Evolutionary conservation across 805 yeast genomes (phyloP).

Genomic region (Kodamaea nitidulidarum): DNA sequence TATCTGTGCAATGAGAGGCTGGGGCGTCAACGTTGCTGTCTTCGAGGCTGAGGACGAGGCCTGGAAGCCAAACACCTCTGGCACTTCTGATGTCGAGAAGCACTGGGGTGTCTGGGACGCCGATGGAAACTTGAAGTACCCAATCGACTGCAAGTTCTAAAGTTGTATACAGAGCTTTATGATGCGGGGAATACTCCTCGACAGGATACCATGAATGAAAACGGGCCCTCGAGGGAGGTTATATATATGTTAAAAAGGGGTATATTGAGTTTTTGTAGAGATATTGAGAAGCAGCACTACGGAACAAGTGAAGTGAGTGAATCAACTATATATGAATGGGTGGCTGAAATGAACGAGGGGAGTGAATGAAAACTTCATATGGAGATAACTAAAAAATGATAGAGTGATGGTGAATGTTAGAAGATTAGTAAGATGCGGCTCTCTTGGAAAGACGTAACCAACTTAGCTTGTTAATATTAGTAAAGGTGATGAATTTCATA

Average conservation of each 20-base stretch:
- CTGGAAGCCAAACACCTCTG: conserved; percentile 92
- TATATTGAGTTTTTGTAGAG: no score
- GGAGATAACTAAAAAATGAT: no score
- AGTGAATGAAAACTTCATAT: no score
- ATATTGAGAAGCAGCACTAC: no score
- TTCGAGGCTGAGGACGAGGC: conserved; percentile 95
- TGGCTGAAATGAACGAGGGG: neutral
- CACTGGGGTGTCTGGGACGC: conserved; percentile 90
- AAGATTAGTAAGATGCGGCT: no score
- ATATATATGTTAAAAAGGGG: neutral
- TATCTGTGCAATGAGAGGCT: conserved; percentile 88
- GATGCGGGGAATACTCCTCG: neutral
- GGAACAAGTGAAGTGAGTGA: no score
- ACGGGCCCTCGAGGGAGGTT: neutral
- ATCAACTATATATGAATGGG: neutral
- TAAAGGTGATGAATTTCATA: no score
- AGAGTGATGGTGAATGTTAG: no score
- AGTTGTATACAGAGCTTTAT: neutral
- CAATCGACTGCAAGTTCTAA: conserved; percentile 31
- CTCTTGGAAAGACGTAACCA: no score
- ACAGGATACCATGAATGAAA: conserved; percentile 1
- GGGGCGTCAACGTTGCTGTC: conserved; percentile 91
- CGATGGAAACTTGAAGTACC: conserved; percentile 38
- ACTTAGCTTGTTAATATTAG: no score
- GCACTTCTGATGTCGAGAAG: conserved; percentile 81